These are phyloP conservation scores for Syzygium grande DNA, from an alignment of 345 rosid genomes.

Conservation along the genomic window DNA sequence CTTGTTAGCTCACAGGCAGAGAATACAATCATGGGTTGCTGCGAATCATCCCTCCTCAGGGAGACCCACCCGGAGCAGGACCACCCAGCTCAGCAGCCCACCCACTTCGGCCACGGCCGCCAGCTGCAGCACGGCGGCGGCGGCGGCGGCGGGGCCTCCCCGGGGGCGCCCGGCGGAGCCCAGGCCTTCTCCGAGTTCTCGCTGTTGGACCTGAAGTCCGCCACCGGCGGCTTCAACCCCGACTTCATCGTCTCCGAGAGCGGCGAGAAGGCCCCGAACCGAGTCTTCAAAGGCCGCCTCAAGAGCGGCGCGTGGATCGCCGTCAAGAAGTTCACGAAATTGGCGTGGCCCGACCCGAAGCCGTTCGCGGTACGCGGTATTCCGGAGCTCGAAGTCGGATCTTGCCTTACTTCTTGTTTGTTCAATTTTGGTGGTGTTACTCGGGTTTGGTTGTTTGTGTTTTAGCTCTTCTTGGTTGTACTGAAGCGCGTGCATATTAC, in stretches of 20 bases:
- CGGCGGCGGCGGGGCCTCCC: not conserved
- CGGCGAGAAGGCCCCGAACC: constrained; percentile 41
- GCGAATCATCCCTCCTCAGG: constrained; percentile 23
- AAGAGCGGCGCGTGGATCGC: constrained; percentile 20
- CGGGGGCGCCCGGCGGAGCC: constrained; percentile 8
- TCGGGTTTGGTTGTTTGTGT: not conserved
- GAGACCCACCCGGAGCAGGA: constrained; percentile 34
- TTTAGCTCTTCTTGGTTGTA: not conserved
- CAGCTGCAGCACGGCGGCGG: not conserved
- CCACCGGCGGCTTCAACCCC: constrained; percentile 28
- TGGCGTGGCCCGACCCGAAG: constrained; percentile 39
- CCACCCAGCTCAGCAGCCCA: constrained; percentile 3
- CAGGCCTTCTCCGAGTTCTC: constrained; percentile 39
- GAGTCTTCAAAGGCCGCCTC: constrained; percentile 27
- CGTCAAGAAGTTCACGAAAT: constrained; percentile 29
- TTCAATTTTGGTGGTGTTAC: not conserved
- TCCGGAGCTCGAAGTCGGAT: not conserved
- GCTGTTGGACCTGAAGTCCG: constrained; percentile 26
- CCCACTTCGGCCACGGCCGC: constrained; percentile 9
- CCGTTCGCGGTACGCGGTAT: constrained; percentile 24
- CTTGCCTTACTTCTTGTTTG: not conserved
- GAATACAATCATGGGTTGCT: constrained; percentile 30
- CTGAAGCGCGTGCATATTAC: constrained; percentile 3
- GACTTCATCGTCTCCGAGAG: constrained; percentile 38
- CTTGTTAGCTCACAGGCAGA: not conserved